Evolutionary conservation across 805 yeast species (phyloP).

Genomic region (Ogataea pini): DNA sequence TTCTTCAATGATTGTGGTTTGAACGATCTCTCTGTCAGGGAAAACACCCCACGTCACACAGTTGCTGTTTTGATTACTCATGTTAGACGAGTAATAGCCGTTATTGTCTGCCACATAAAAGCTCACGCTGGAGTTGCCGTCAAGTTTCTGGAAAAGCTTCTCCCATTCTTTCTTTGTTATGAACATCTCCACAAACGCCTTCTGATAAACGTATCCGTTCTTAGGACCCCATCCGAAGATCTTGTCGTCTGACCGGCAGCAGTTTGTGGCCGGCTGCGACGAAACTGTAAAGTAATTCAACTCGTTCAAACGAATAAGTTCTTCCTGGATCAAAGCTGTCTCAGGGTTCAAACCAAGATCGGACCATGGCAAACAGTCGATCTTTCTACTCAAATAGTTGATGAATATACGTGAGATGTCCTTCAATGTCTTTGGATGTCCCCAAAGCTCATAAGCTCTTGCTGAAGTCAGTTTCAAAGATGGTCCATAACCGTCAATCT

Average conservation of each 20-base stretch:
- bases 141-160: slow-evolving; percentile 53
- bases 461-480: slow-evolving; percentile 71
- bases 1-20: slow-evolving; percentile 88
- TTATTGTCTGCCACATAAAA: slow-evolving; percentile 72
- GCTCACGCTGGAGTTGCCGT: slow-evolving; percentile 53
- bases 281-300: slow-evolving; percentile 83
- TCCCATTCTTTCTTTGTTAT: slow-evolving; percentile 75
- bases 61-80: slow-evolving; percentile 56
- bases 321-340: slow-evolving; percentile 90
- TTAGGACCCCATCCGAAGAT: slow-evolving; percentile 98
- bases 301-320: slow-evolving; percentile 74
- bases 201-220: slow-evolving; percentile 86
- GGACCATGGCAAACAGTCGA: slow-evolving; percentile 87
- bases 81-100: slow-evolving; percentile 61
- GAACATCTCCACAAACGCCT: slow-evolving; percentile 90
- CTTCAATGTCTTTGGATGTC: slow-evolving; percentile 57
- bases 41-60: slow-evolving; percentile 99
- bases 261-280: slow-evolving; percentile 94
- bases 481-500: slow-evolving; percentile 97
- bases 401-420: slow-evolving; percentile 71
- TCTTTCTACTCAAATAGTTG: slow-evolving; percentile 70
- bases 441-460: slow-evolving; percentile 77
- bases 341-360: slow-evolving; percentile 85
- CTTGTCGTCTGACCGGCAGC: slow-evolving; percentile 73
- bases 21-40: slow-evolving; percentile 85